phyloP scores from a whole-genome alignment of 129 eudicot species.

The Flaveria robusta region DNA sequence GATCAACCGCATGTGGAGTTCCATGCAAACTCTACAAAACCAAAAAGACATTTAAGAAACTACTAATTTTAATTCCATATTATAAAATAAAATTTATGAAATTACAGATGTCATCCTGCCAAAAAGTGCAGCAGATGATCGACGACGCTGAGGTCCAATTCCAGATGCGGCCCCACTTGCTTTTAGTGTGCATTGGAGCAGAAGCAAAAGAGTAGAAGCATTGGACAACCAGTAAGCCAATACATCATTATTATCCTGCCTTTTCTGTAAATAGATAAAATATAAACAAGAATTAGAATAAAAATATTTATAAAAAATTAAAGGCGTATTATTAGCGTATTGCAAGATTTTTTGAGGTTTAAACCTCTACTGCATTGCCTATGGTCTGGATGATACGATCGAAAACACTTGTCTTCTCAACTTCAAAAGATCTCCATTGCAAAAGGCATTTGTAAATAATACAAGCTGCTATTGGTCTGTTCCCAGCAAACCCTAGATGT shows the following conservation, averaged over 20 bases:
- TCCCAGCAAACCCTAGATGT: conserved; percentile 77
- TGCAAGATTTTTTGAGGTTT: neutral
- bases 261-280: conserved; percentile 43
- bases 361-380: conserved; percentile 93
- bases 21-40: conserved; percentile 78
- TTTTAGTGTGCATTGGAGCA: conserved; percentile 91
- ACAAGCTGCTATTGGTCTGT: conserved; percentile 87
- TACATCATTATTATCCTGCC: conserved; percentile 80
- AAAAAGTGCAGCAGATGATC: conserved; percentile 82
- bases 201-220: conserved; percentile 82
- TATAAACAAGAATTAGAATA: conserved; percentile 15
- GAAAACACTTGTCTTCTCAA: conserved; percentile 83
- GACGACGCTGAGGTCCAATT: conserved; percentile 74
- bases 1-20: conserved; percentile 67
- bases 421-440: conserved; percentile 99
- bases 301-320: neutral
- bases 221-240: conserved; percentile 95
- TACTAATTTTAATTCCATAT: conserved; percentile 18
- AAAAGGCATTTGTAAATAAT: conserved; percentile 88
- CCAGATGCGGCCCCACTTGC: conserved; percentile 83
- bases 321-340: neutral
- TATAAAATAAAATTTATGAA: conserved; percentile 1
- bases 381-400: conserved; percentile 86
- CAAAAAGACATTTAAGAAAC: conserved; percentile 8
- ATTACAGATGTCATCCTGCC: conserved; percentile 80